A percentile compares a stretch with the other conserved stretches of the same genome.
Conservation (phyloP, 164 flowering plant genomes). For the Piper betle region DNA sequence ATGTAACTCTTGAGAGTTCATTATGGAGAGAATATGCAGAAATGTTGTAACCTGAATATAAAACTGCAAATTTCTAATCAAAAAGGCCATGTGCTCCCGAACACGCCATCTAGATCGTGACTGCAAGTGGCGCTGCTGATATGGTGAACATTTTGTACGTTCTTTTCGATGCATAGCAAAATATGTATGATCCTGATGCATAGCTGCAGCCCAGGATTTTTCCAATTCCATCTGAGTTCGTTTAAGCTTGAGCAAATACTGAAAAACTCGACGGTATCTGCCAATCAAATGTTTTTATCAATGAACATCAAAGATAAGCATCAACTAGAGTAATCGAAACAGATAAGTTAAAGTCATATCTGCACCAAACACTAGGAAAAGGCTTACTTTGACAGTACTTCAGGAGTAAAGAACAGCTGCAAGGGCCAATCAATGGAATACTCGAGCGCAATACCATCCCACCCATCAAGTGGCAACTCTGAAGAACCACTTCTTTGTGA, state of each 20-base stretch:
- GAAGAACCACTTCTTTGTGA: conserved; percentile 29
- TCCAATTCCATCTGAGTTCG: conserved; percentile 98
- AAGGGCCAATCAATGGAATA: conserved; percentile 97
- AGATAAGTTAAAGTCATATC: not conserved
- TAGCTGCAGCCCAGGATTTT: conserved; percentile 94
- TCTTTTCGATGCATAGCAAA: conserved; percentile 57
- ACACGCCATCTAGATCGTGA: conserved; percentile 87
- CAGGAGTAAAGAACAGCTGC: conserved; percentile 85
- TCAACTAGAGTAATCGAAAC: not conserved
- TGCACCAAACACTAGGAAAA: conserved; percentile 1
- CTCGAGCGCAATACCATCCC: conserved; percentile 97
- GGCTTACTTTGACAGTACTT: conserved; percentile 85
- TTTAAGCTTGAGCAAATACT: conserved; percentile 78
- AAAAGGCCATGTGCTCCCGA: conserved; percentile 96
- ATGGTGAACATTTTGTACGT: conserved; percentile 25
- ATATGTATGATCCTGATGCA: conserved; percentile 93
- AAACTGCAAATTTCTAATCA: conserved; percentile 90
- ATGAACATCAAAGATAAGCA: not conserved
- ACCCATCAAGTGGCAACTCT: conserved; percentile 70
- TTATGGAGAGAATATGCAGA: too few relatives aligned
- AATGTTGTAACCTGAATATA: conserved; percentile 65
- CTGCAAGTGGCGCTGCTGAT: conserved; percentile 63
- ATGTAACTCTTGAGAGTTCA: too few relatives aligned
- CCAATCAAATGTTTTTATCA: not conserved
- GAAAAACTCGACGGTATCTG: conserved; percentile 77